Evolutionary conservation across 2,329 filamentous ascomycete genomes (phyloP), one percentile per base, ranked within the genome.

Genomic region (Penicillium sp.): DNA sequence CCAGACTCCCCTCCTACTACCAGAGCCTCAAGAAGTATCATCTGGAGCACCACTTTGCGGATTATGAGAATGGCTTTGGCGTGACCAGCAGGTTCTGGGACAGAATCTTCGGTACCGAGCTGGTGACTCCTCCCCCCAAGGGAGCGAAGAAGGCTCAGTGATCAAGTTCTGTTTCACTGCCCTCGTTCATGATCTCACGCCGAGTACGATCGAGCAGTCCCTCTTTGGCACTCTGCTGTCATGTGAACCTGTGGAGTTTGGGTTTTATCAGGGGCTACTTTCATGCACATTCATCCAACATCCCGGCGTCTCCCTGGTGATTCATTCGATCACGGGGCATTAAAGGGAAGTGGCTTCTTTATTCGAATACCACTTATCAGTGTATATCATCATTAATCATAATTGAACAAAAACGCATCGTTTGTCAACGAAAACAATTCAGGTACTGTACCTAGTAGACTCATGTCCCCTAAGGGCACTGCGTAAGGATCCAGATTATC

Each of bases 61-160:
- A 99, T 73, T 99, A 95, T 72, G 89, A 99, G 75, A 93, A 96
- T 62, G 94, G 94, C 48, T 99, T 97, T 66, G 94, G 94, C 53
- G 93, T 99, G 48, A 97, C 93, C 31, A 97, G 89, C 80, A 86
- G 88, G 62, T 96, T 99, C 81, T 99, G 94, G 94, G 94, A 99
- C 73, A 79, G 78, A 46, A 77, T 99, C 6, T 99, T 99, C 70
- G 91, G 92, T 62, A 99, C 94, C 1, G 88, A 96, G 76, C 80
- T 99, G 48, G 75, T 81, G 50, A 57, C 62, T 63, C 75, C 71
- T 3, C 48, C 68, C 18, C 66, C 71, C 11, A 74, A 73, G 54
- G 67, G 60, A 13, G 53, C 58, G 27, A 76, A 76, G 66, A 57
- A 76, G 66, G 57, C 69, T 27, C 68, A 74, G 61, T 76, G 61